These are phyloP conservation scores for Eimeria necatrix DNA, from an alignment of 169 alveolate genomes.

Conservation along the genomic window DNA sequence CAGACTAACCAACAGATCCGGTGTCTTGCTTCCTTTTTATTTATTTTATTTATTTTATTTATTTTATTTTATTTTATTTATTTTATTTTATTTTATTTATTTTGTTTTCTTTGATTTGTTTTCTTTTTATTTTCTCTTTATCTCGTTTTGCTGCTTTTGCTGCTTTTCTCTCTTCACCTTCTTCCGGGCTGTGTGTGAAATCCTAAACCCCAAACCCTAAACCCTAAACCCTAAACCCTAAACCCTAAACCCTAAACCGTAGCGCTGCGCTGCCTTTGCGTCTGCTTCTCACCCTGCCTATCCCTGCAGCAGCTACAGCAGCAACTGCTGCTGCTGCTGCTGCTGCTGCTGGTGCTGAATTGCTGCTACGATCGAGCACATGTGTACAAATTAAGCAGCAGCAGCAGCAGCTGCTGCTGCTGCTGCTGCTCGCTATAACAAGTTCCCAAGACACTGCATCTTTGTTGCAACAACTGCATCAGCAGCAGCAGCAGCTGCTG, in stretches of 20 bases:
- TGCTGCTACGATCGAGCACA: not conserved
- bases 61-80: not conserved
- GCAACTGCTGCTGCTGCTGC: not conserved
- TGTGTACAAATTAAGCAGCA: not conserved
- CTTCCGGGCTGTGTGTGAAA: not conserved
- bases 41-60: not conserved
- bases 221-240: constrained; percentile 49
- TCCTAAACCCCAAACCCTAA: not conserved
- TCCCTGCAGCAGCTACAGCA: not conserved
- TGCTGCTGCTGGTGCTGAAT: not conserved
- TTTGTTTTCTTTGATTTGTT: not conserved
- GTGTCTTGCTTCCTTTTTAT: not conserved
- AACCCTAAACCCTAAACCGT: constrained; percentile 50
- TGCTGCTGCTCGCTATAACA: not conserved
- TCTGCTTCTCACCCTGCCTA: not conserved
- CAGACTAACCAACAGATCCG: not conserved
- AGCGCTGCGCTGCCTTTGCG: not conserved
- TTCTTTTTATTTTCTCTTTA: not conserved
- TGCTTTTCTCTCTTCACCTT: not conserved
- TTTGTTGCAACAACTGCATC: not conserved
- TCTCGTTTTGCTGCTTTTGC: not conserved
- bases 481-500: constrained; percentile 38
- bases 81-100: not conserved
- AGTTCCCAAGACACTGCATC: not conserved
- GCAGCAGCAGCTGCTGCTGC: constrained; percentile 25